Evolutionary conservation across 495 filamentous ascomycete species (phyloP).

Genomic region (Aspergillus sclerotiicarbonarius): DNA sequence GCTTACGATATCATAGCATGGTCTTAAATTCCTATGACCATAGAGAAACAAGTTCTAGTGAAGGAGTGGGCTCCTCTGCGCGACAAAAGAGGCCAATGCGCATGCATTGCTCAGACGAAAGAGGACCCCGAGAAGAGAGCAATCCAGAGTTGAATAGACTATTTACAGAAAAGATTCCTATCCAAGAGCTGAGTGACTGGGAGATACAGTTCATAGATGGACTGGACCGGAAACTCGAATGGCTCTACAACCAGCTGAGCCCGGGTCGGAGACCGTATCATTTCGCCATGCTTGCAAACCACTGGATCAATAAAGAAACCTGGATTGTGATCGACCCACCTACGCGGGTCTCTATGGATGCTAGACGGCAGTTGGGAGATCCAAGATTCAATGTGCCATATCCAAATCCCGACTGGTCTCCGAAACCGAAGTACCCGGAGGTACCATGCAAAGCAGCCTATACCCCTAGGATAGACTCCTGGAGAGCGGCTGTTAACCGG

Average conservation of each 20-base stretch:
- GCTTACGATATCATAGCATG: background rate
- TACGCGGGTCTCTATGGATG: constrained; percentile 35
- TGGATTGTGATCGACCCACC: constrained; percentile 42
- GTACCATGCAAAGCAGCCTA: constrained; percentile 19
- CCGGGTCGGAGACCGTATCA: constrained; percentile 44
- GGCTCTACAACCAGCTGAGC: constrained; percentile 38
- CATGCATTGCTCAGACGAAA: background rate
- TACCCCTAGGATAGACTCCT: constrained; percentile 36
- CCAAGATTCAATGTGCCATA: constrained; percentile 37
- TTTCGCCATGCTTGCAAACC: constrained; percentile 42
- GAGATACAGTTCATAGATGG: constrained; percentile 36
- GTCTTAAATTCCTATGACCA: background rate
- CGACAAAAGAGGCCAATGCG: background rate
- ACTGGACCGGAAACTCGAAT: constrained; percentile 38
- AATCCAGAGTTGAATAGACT: background rate
- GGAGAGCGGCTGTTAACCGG: constrained; percentile 39
- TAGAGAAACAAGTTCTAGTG: background rate
- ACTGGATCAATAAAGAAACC: constrained; percentile 43
- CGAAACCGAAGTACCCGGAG: constrained; percentile 30
- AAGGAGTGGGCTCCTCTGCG: background rate
- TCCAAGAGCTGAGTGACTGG: constrained; percentile 30
- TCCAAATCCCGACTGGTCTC: constrained; percentile 16
- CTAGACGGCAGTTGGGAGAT: constrained; percentile 35
- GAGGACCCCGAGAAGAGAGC: background rate
- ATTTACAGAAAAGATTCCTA: background rate